A percentile compares a stretch with the other conserved stretches of the same genome.
Conservation (phyloP, 2,329 filamentous ascomycete species). For the Apiospora koreana region DNA sequence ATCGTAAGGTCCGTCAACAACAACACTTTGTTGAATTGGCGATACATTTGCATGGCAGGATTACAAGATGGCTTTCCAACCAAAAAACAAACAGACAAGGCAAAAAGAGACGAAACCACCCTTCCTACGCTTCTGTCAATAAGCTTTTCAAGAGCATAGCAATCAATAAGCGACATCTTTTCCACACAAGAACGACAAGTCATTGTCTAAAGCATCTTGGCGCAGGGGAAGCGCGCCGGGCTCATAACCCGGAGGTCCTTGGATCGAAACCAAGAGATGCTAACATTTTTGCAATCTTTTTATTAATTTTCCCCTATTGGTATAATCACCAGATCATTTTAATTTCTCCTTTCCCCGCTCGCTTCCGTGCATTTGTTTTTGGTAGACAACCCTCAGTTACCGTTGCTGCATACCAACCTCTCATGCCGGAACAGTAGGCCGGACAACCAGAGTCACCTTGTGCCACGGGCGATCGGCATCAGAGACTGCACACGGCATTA, state of each 20-base stretch:
- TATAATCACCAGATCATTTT: too few species aligned
- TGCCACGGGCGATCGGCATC: conserved; percentile 17
- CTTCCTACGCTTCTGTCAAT: neutral
- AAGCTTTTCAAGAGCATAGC: neutral
- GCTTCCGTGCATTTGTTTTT: too few species aligned
- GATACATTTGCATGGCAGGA: too few species aligned
- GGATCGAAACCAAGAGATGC: conserved; percentile 28
- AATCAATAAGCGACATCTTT: neutral
- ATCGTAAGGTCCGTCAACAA: too few species aligned
- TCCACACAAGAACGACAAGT: too few species aligned
- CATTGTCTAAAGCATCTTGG: conserved; percentile 22
- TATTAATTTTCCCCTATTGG: neutral
- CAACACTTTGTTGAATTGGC: too few species aligned
- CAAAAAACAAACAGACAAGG: too few species aligned
- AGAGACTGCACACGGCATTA: neutral
- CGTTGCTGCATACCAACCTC: neutral
- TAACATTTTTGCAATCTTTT: conserved; percentile 10
- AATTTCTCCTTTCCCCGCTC: too few species aligned
- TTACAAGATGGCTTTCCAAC: too few species aligned
- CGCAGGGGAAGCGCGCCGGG: conserved; percentile 30
- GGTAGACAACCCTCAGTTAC: neutral
- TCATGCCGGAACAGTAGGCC: neutral
- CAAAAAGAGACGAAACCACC: neutral
- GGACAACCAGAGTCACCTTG: conserved; percentile 15
- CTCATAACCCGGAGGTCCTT: conserved; percentile 30